Evolutionary conservation across 2,329 filamentous ascomycete genomes (phyloP), one percentile per base, ranked within the genome.

Genomic region (Chaetomium globosum): DNA sequence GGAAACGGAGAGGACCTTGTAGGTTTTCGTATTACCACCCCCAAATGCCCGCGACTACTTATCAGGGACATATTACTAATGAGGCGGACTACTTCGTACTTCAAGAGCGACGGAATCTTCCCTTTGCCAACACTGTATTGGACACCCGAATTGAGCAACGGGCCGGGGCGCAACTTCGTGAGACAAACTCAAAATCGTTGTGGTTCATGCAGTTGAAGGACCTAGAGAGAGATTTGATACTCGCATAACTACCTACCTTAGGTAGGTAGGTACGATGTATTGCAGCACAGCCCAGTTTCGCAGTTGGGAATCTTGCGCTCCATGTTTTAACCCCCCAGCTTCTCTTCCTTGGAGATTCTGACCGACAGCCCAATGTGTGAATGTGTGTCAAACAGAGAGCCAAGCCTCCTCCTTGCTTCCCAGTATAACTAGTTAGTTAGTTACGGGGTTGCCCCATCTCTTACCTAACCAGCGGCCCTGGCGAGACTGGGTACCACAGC

Each of bases 401-500:
- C 57, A 51, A 59, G 57, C 46, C 57, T 30, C 46, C 57, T 30
- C 46, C 16, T 43, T 36, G 13, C 13, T 43, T 43, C 19, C 16
- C 2, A n/a, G 6, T 2, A 33, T 52, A n/a, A n/a, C n/a, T n/a
- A n/a, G n/a, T n/a, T n/a, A n/a, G n/a, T n/a, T n/a, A n/a, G n/a
- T n/a, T n/a, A 31, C 51, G 51, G 49, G 23, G 19, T 30, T 53
- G 26, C 31, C 48, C 58, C 26, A 36, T 54, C 21, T 33, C 19
- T 36, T 43, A 53, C 58, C 39, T 60, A 49, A 62, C 39, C 31
- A 16, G 21, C 31, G 39, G 39, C 28, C 26, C 59, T 9, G n/a
- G n/a, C n/a, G n/a, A n/a, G n/a, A n/a, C n/a, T n/a, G 36, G 39
- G 59, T 26, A 58, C 57, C 63, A 65, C 57, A 36, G n/a, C 21